phyloP scores from a whole-genome alignment of 345 rosid genomes.

The Ceriops tagal region DNA sequence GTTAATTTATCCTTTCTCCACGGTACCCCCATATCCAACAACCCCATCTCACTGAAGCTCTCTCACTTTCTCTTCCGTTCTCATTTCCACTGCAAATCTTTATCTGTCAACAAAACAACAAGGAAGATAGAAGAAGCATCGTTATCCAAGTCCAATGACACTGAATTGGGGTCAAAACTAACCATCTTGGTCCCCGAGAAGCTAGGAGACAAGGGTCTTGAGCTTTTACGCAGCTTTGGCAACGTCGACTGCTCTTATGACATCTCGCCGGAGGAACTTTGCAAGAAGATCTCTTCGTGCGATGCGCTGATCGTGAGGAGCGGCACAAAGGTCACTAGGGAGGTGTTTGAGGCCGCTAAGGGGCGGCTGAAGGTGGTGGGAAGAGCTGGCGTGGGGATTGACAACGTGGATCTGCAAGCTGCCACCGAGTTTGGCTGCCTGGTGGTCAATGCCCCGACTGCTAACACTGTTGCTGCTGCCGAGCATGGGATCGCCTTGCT shows the following conservation, averaged over 20 bases:
- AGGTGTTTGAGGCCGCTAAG: slow-evolving; percentile 68
- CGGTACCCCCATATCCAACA: slow-evolving; percentile 13
- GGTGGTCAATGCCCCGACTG: slow-evolving; percentile 82
- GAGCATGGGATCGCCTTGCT: slow-evolving; percentile 82
- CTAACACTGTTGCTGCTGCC: slow-evolving; percentile 80
- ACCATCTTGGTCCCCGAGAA: slow-evolving; percentile 76
- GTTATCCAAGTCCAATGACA: neutral
- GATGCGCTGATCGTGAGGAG: slow-evolving; percentile 86
- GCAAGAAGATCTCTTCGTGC: slow-evolving; percentile 46
- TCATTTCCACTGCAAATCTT: slow-evolving; percentile 1
- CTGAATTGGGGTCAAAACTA: slow-evolving; percentile 15
- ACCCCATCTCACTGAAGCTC: slow-evolving; percentile 26
- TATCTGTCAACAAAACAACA: slow-evolving; percentile 13
- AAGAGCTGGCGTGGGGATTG: slow-evolving; percentile 83
- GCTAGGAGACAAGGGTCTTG: slow-evolving; percentile 74
- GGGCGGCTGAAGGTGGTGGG: slow-evolving; percentile 81
- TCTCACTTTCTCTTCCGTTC: neutral
- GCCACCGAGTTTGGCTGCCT: slow-evolving; percentile 78
- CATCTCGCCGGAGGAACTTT: slow-evolving; percentile 52
- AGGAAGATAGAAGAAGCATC: slow-evolving; percentile 13
- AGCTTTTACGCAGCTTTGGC: slow-evolving; percentile 45
- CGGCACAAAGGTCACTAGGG: slow-evolving; percentile 76
- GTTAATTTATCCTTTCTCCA: slow-evolving; percentile 23
- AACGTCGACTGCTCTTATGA: slow-evolving; percentile 66
- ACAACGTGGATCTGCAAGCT: slow-evolving; percentile 83